Evolutionary conservation across 352 stramenopile genomes (phyloP).

Genomic region (Phytophthora quininea): DNA sequence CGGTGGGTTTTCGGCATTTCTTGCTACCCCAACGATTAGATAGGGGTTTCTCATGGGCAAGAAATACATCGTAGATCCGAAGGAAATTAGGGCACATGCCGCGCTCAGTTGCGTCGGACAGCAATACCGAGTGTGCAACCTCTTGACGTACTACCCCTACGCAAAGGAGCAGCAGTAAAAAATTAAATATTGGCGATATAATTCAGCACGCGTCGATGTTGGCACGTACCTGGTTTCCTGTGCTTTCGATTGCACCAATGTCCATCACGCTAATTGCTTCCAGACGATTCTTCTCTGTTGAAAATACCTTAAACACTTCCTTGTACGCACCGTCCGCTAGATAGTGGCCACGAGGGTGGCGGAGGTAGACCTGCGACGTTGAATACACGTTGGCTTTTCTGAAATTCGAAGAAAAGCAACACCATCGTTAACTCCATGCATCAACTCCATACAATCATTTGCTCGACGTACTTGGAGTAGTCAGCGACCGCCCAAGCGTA

Average conservation of each 20-base stretch:
- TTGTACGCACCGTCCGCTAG: slow-evolving; percentile 89
- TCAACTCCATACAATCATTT: neutral
- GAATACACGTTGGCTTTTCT: slow-evolving; percentile 50
- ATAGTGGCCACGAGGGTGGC: slow-evolving; percentile 74
- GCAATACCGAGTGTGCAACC: slow-evolving; percentile 92
- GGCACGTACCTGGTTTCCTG: slow-evolving; percentile 82
- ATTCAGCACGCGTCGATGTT: neutral
- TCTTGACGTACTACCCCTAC: slow-evolving; percentile 91
- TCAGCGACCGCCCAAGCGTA: slow-evolving; percentile 62
- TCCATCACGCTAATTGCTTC: slow-evolving; percentile 93
- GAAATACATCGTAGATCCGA: slow-evolving; percentile 91
- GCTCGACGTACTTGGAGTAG: slow-evolving; percentile 48
- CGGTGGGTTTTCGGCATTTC: slow-evolving; percentile 66
- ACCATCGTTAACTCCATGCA: slow-evolving; percentile 10
- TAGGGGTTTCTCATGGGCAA: slow-evolving; percentile 68
- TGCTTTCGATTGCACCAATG: slow-evolving; percentile 85
- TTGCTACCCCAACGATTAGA: slow-evolving; percentile 65
- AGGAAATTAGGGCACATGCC: slow-evolving; percentile 96
- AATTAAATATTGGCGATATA: neutral
- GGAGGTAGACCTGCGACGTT: slow-evolving; percentile 53
- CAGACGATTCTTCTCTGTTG: slow-evolving; percentile 52
- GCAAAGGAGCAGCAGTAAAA: neutral
- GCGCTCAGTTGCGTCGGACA: slow-evolving; percentile 88
- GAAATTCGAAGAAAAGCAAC: slow-evolving; percentile 7
- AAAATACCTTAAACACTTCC: slow-evolving; percentile 88